A percentile compares a stretch with the other conserved stretches of the same genome.
phyloP scores from a whole-genome alignment of 345 rosid genomes.

The Angophora floribunda region DNA sequence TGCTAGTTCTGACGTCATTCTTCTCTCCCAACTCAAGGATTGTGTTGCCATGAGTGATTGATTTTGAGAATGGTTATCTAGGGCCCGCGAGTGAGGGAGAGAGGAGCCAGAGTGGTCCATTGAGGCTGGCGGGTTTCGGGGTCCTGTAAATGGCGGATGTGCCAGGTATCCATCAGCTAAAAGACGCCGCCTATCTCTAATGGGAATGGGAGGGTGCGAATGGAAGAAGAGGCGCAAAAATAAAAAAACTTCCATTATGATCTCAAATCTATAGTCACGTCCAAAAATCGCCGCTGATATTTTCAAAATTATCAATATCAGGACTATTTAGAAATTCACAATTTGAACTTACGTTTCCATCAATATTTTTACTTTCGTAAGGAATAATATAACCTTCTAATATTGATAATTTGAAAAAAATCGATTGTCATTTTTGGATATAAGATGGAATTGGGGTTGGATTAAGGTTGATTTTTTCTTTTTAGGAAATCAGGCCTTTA shows the following conservation, averaged over 20 bases:
- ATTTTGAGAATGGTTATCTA: not conserved
- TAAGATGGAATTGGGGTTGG: rapidly evolving
- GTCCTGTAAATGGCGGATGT: too few species aligned
- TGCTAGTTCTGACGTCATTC: too few species aligned
- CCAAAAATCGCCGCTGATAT: rapidly evolving
- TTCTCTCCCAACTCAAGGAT: too few species aligned
- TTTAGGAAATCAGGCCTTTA: not conserved
- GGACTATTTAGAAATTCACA: not conserved
- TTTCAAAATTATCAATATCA: not conserved
- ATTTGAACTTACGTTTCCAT: not conserved
- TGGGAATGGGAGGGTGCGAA: too few species aligned
- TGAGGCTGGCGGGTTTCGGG: not conserved
- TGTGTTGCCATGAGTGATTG: too few species aligned
- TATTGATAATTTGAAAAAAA: not conserved
- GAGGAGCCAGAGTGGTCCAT: not conserved
- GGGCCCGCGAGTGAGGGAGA: too few species aligned
- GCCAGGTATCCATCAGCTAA: too few species aligned
- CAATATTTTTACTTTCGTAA: not conserved
- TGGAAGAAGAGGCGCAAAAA: too few species aligned
- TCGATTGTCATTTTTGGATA: not conserved
- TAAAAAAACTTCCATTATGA: not conserved
- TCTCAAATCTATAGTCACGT: not conserved
- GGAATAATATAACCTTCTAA: rapidly evolving
- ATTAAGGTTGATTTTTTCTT: not conserved
- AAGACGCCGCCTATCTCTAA: too few species aligned